A percentile compares a stretch with the other conserved stretches of the same genome.
Conservation (phyloP, 805 yeast species). For the Ogataea philodendri region DNA sequence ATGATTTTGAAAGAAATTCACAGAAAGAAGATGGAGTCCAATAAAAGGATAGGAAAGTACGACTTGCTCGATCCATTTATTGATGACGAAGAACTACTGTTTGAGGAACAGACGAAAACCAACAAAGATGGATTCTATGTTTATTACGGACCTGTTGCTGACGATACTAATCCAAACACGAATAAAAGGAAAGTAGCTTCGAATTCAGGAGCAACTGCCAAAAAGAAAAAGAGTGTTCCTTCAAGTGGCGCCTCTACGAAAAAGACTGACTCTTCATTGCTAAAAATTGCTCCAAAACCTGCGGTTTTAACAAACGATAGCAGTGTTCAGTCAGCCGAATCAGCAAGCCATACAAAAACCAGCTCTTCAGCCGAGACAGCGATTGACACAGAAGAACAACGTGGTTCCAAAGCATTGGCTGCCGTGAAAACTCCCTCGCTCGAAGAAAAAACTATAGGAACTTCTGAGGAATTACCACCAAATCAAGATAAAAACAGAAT, state of each 20-base stretch:
- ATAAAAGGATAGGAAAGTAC: constrained; percentile 83
- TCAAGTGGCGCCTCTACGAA: constrained; percentile 1
- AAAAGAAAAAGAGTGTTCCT: constrained; percentile 1
- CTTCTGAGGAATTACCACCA: too few species aligned
- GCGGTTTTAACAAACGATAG: not conserved
- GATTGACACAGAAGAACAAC: too few species aligned
- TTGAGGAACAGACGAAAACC: constrained; percentile 92
- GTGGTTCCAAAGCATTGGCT: too few species aligned
- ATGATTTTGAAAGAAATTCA: constrained; percentile 32
- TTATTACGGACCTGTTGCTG: constrained; percentile 86
- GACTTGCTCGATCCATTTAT: constrained; percentile 94
- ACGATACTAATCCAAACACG: constrained; percentile 39
- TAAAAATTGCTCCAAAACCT: constrained; percentile 16
- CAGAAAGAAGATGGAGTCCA: constrained; percentile 44
- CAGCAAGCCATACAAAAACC: too few species aligned
- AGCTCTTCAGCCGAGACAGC: too few species aligned
- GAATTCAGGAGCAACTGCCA: constrained; percentile 1
- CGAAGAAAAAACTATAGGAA: too few species aligned
- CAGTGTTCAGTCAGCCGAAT: too few species aligned
- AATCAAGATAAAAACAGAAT: not conserved
- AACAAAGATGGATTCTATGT: constrained; percentile 96
- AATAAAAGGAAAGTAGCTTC: constrained; percentile 10
- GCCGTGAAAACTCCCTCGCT: too few species aligned
- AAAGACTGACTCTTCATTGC: constrained; percentile 8
- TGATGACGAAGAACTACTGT: constrained; percentile 86